Evolutionary conservation across 495 filamentous ascomycete genomes (phyloP), one percentile per base, ranked within the genome.

Genomic region (Amorphotheca resinae): DNA sequence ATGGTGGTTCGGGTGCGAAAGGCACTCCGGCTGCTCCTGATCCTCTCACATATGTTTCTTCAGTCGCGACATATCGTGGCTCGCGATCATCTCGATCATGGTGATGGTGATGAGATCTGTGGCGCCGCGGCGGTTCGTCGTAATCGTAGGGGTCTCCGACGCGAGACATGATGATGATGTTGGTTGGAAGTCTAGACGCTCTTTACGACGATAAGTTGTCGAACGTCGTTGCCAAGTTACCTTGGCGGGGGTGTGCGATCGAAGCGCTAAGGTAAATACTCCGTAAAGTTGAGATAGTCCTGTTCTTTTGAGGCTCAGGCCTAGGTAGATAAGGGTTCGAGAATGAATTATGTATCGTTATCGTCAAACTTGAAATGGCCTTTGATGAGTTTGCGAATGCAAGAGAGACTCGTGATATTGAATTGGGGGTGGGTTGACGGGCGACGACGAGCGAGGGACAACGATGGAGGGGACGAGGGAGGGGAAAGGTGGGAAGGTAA

Each of bases 11-110:
- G n/a, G 44, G 39, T 4, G 21, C 42, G 11, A 35, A 6, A 18
- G 44, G 51, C 0, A 23, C 38, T 16, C 18, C 21, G 8, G 18
- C 37, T 9, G 25, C 41, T 33, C 46, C 46, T 22, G 44, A 26
- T 18, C 1, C 38, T 40, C 53, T 37, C 23, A 67, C 57, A 42
- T 70, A 69, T n/a, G 57, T 65, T 46, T 71, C 69, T 53, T 66
- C 60, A 33, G 66, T 58, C 22, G 69, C 69, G 42, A 61, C 57
- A 52, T 65, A 65, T 45, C 70, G 51, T 15, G 51, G 51, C 12
- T 53, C 43, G 16, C 48, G 66, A 38, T 69, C 63, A 44, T 64
- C 64, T 22, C 42, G 17, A 12, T 28, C 64, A 33, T 66, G 60
- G 38, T 63, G 60, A 26, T 54, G 54, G 20, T 49, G 41, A 28